Base-by-base conservation (phyloP, 495 filamentous ascomycete species). In the Wilcoxina mikolae region DNA sequence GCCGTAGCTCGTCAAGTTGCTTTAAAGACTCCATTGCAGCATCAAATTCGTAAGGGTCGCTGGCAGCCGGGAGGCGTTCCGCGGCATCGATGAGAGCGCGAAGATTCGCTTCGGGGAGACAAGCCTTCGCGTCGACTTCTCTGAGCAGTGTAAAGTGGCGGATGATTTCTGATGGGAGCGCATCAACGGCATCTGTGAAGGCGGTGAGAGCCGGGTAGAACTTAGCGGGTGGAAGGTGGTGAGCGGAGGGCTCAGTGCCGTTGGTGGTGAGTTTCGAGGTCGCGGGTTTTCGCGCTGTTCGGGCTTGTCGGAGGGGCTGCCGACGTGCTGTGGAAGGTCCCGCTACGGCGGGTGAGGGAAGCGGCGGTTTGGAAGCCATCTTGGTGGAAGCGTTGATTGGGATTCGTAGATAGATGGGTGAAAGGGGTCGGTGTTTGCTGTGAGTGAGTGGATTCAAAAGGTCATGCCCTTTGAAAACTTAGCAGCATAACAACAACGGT, bases 71-170 rank as follows among this genome's bases (percentile, higher is more conserved):
- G 23, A 78, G 74, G 54, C 78, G 76, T 51, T 81, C 78, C 18
- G 83, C 79, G 53, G 71, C 72, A 33, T 80, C 74, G 56, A 94
- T 76, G 55, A 89, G 71, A 60, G 82, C 73, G 54, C 81, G 74
- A 28, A 95, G 74, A 61, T 77, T 70, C 56, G 82, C 78, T 68
- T 87, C 82, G 2, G 83, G 80, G 20, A 78, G 76, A 64, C 83
- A 83, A 51, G 87, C 78, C 69, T 99, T 99, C 47, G 91, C 90
- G 71, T 99, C 93, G 28, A 95, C 91, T 68, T 99, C 91, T 61
- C 94, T 94, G 48, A 99, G 72, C 42, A 95, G 76, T 4, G 88
- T 91, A 64, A 94, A 94, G 67, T 99, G 90, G 56, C 87, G 78
- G 53, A 94, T 85, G 51, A 94, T 86, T 65, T 99, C 91, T 65